Evolutionary conservation across 345 rosid species (phyloP).

Genomic region (Brassica cretica): DNA sequence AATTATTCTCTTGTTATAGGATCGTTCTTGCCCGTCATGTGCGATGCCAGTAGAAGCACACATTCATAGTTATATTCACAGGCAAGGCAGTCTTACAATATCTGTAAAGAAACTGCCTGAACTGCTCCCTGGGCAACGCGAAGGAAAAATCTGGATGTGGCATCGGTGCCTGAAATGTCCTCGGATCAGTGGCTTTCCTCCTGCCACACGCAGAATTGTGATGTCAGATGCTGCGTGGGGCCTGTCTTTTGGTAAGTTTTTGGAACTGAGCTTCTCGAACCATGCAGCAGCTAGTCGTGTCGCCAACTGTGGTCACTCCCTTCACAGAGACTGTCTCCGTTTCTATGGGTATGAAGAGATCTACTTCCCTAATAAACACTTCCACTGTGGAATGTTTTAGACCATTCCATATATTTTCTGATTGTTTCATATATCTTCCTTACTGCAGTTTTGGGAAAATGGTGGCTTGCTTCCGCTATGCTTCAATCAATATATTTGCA

Average conservation of each 20-base stretch:
- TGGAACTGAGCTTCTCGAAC: conserved; percentile 97
- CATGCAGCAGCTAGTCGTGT: conserved; percentile 99
- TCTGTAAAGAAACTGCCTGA: conserved; percentile 81
- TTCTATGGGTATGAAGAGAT: conserved; percentile 77
- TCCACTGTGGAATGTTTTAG: not conserved
- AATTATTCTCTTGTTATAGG: conserved; percentile 44
- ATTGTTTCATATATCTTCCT: conserved; percentile 30
- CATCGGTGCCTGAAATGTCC: conserved; percentile 95
- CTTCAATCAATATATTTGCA: conserved; percentile 77
- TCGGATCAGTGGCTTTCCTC: conserved; percentile 78
- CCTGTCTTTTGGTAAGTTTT: conserved; percentile 88
- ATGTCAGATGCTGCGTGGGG: conserved; percentile 99
- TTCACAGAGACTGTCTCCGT: conserved; percentile 98
- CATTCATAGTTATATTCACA: conserved; percentile 89
- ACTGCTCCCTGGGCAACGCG: conserved; percentile 76
- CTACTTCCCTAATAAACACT: conserved; percentile 11
- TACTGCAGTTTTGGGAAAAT: conserved; percentile 79
- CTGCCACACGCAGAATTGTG: conserved; percentile 86
- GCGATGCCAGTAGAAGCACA: conserved; percentile 97
- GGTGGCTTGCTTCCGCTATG: conserved; percentile 99
- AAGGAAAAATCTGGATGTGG: conserved; percentile 99
- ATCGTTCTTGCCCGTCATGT: conserved; percentile 67
- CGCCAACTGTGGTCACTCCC: conserved; percentile 97
- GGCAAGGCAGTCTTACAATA: conserved; percentile 95
- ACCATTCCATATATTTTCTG: conserved; percentile 1